Base-by-base conservation (phyloP, 2,329 filamentous ascomycete species). In the Fusarium sacchari region DNA sequence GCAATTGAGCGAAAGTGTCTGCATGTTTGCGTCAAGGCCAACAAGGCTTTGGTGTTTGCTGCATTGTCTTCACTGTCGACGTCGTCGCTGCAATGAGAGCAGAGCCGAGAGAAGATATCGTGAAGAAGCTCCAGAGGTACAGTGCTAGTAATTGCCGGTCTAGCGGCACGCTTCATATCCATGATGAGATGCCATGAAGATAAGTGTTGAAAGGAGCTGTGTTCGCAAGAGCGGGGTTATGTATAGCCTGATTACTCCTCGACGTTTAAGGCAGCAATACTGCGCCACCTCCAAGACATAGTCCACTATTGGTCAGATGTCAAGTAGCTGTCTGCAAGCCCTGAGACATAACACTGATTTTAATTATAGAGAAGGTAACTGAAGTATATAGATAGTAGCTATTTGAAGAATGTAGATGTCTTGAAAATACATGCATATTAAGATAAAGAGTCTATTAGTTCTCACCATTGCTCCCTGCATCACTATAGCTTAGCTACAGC, bases 121-220 rank as follows among this genome's bases (percentile, higher is more conserved):
- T 3, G 0, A 17, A 34, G 3, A 34, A 50, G 3, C 17, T 50
- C n/a, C 2, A n/a, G 0, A 14, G 8, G 17, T 20, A 34, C 1
- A 6, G 18, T 24, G 0, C 20, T 4, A 7, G 0, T 50, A 0
- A 24, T 24, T 24, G 3, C 10, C 12, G 8, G 8, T 7, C 7
- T 24, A 0, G 6, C 1, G 12, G 4, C 30, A 5, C 3, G 47
- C 34, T 2, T 0, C 2, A 4, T 15, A 2, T 32, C 12, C n/a
- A 34, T 11, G 0, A 34, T 7, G n/a, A 12, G 3, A 2, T 20
- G 14, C 9, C 8, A 24, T 11, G 30, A 8, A 24, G 15, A 34
- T 11, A 3, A 34, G 6, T 11, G 14, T 12, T 8, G 3, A 24
- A 24, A 43, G 24, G 17, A 4, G 6, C 3, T 20, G 10, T 17